Conservation (phyloP, 2,329 filamentous ascomycete genomes). For the Fusarium pseudocircinatum region DNA sequence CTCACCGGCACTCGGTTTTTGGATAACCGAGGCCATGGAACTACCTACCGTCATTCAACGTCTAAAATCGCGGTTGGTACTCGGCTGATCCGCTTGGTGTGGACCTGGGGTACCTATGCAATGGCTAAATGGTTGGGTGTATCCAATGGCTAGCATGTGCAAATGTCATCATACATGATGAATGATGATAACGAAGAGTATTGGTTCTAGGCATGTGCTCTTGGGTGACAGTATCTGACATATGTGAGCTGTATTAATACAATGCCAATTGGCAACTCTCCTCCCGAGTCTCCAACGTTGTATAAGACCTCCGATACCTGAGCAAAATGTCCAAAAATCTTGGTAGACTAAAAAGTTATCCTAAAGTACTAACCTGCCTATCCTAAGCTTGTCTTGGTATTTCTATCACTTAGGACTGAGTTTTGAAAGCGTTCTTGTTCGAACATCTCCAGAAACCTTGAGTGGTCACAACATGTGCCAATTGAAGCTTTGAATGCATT, state of each 20-base stretch:
- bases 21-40: constrained; percentile 38
- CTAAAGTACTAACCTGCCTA: not conserved
- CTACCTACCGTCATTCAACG: not conserved
- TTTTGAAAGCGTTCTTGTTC: not conserved
- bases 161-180: constrained; percentile 22
- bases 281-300: too few species aligned
- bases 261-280: not conserved
- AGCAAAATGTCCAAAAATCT: not conserved
- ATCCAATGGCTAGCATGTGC: constrained; percentile 24
- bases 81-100: constrained; percentile 29
- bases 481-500: not conserved
- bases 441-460: not conserved
- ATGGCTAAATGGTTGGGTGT: not conserved
- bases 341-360: not conserved
- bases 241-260: not conserved
- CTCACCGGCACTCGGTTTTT: constrained; percentile 36
- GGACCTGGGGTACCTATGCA: constrained; percentile 23
- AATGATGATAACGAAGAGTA: not conserved
- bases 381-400: not conserved
- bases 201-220: too few species aligned
- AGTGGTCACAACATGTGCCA: not conserved
- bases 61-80: constrained; percentile 14
- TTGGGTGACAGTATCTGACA: not conserved
- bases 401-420: not conserved
- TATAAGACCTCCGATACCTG: not conserved